Conservation (phyloP, 345 rosid species). For the Linum usitatissimum region DNA sequence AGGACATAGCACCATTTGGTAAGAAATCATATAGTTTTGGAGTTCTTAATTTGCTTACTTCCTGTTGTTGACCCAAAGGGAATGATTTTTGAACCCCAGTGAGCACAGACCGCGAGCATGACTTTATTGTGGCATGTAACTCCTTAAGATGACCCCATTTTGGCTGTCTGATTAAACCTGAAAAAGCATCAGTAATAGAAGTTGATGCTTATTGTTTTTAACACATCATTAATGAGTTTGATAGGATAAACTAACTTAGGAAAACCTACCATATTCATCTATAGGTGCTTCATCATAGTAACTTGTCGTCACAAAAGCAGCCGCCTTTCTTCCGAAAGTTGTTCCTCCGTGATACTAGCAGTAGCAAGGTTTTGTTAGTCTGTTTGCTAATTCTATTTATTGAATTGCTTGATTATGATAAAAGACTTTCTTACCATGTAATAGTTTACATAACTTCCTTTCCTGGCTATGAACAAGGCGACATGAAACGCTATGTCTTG, state of each 20-base stretch:
- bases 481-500: constrained; percentile 78
- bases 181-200: constrained; percentile 2
- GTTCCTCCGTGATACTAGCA: constrained; percentile 84
- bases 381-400: too few relatives aligned
- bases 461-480: constrained; percentile 56
- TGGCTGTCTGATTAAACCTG: constrained; percentile 62
- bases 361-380: neutral
- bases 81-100: constrained; percentile 26
- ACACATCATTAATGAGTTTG: neutral
- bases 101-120: constrained; percentile 43
- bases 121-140: constrained; percentile 52
- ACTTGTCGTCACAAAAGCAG: constrained; percentile 44
- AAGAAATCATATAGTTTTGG: neutral
- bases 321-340: constrained; percentile 57
- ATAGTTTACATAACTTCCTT: constrained; percentile 75
- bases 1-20: neutral
- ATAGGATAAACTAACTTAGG: neutral
- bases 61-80: constrained; percentile 40
- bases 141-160: constrained; percentile 79
- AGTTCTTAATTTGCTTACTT: constrained; percentile 29
- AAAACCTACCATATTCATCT: constrained; percentile 64
- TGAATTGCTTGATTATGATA: neutral
- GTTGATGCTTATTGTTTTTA: neutral
- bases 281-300: constrained; percentile 79
- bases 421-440: constrained; percentile 50